These are phyloP conservation scores for Solanum appendiculatum DNA, from an alignment of 257 asterid species.

Conservation along the genomic window DNA sequence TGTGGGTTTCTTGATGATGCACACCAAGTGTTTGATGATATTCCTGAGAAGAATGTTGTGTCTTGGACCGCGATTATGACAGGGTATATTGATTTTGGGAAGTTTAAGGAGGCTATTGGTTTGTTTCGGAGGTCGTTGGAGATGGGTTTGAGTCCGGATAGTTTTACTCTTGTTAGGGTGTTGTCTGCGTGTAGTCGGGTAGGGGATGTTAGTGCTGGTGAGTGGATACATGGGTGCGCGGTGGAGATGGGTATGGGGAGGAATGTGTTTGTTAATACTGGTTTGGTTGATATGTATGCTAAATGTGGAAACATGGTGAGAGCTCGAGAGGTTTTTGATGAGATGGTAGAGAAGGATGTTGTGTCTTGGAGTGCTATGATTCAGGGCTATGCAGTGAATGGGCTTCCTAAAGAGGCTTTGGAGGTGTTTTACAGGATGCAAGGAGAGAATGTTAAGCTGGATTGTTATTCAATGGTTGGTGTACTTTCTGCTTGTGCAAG, in stretches of 20 bases:
- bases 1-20: constrained; percentile 18
- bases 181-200: constrained; percentile 22
- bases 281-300: constrained; percentile 32
- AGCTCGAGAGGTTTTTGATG: constrained; percentile 32
- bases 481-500: constrained; percentile 43
- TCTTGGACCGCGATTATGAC: constrained; percentile 36
- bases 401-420: constrained; percentile 33
- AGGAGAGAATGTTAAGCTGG: constrained; percentile 8
- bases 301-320: constrained; percentile 31
- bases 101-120: constrained; percentile 20
- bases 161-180: constrained; percentile 26
- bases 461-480: constrained; percentile 40
- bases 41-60: constrained; percentile 27
- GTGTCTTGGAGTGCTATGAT: constrained; percentile 45
- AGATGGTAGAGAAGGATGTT: constrained; percentile 31
- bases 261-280: constrained; percentile 30
- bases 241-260: constrained; percentile 20
- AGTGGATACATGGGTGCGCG: constrained; percentile 22
- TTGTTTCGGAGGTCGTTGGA: constrained; percentile 20
- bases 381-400: constrained; percentile 36
- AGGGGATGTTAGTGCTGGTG: constrained; percentile 26
- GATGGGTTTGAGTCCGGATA: constrained; percentile 30
- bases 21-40: constrained; percentile 24
- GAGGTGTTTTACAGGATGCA: constrained; percentile 26
- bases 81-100: constrained; percentile 24